Percentiles rank a stretch among this genome's conserved stretches.
phyloP scores from a whole-genome alignment of 1,139 yeast genomes.

The Yamadazyma taylorii region DNA sequence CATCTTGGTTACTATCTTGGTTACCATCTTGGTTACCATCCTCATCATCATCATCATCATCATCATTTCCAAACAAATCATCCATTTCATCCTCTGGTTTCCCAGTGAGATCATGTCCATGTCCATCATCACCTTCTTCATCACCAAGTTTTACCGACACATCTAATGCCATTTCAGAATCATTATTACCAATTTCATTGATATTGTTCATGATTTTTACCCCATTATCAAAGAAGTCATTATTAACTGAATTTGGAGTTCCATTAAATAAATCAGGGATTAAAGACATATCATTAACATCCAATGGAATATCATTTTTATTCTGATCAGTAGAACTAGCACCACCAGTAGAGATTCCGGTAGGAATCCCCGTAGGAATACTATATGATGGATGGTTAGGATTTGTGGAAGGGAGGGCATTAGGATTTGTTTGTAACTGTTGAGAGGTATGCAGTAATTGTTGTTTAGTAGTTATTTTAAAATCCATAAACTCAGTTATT shows the following conservation, averaged over 20 bases:
- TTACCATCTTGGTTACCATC: conserved; percentile 5
- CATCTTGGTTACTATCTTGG: no score
- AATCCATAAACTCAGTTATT: conserved; percentile 39
- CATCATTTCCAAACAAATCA: conserved; percentile 46
- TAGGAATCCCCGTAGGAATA: conserved; percentile 28
- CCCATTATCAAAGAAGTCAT: conserved; percentile 16
- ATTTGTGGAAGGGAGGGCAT: no score
- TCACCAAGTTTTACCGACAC: conserved; percentile 24
- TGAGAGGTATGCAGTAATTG: conserved; percentile 11
- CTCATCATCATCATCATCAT: conserved; percentile 13
- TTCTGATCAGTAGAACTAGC: conserved; percentile 26
- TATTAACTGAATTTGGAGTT: conserved; percentile 21
- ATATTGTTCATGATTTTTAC: conserved; percentile 12
- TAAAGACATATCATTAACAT: conserved; percentile 18
- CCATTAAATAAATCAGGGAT: conserved; percentile 25
- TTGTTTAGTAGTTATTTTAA: conserved; percentile 27
- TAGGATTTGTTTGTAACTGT: conserved; percentile 5
- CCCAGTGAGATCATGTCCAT: conserved; percentile 28
- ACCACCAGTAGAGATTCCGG: no score
- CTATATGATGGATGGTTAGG: conserved; percentile 20
- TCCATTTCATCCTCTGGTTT: conserved; percentile 38
- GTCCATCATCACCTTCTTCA: conserved; percentile 3
- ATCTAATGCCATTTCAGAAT: conserved; percentile 6
- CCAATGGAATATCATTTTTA: conserved; percentile 19
- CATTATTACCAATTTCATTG: conserved; percentile 21